A percentile compares a stretch with the other conserved stretches of the same genome.
Evolutionary conservation across 305 asterid species (phyloP).

Genomic region (Salvia sclarea): DNA sequence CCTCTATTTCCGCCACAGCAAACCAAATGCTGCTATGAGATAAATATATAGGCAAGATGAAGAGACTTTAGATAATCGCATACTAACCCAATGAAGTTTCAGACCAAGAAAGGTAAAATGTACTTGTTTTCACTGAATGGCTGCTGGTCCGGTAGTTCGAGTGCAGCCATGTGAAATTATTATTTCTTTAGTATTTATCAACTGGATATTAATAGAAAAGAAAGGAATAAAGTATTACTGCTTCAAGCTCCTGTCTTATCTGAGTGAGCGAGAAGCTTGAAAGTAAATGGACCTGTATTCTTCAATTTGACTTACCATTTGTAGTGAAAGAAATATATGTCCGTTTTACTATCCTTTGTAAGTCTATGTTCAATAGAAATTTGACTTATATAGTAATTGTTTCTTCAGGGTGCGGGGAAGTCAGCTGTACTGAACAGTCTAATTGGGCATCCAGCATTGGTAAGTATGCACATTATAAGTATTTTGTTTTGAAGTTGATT

Average conservation of each 20-base stretch:
- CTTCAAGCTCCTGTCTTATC: not conserved
- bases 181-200: not conserved
- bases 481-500: not conserved
- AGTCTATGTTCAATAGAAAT: not conserved
- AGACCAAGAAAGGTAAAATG: not conserved
- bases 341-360: conserved; percentile 17
- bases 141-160: not conserved
- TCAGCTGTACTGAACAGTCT: conserved; percentile 94
- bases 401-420: conserved; percentile 94
- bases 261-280: not conserved
- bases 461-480: conserved; percentile 39
- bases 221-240: not conserved
- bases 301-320: conserved; percentile 15
- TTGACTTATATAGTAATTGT: conserved; percentile 29
- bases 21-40: not conserved
- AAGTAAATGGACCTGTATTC: not conserved
- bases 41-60: conserved; percentile 12
- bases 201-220: not conserved
- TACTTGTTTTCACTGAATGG: conserved; percentile 13
- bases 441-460: conserved; percentile 95
- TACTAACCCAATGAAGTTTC: not conserved
- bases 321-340: conserved; percentile 2
- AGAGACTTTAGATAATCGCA: not conserved
- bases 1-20: not conserved
- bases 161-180: not conserved